These are phyloP conservation scores for Globisporangium sylvaticum DNA, from an alignment of 352 stramenopile species.

Conservation along the genomic window DNA sequence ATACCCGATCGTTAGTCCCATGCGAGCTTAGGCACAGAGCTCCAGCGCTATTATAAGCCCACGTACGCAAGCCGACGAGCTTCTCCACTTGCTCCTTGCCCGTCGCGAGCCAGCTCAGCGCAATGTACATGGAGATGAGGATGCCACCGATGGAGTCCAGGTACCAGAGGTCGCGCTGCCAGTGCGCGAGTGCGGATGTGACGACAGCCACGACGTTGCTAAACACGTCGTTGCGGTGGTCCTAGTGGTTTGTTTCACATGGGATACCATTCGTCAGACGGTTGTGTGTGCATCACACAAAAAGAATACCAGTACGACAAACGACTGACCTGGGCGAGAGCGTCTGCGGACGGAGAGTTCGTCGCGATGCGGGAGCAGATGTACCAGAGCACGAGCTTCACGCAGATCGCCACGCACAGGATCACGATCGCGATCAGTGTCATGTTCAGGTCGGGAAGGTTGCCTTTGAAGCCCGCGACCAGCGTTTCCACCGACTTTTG, in stretches of 20 bases:
- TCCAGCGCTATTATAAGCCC: background rate
- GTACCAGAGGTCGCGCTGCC: constrained; percentile 86
- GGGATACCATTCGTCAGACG: no score
- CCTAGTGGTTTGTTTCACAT: constrained; percentile 35
- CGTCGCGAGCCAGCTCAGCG: constrained; percentile 92
- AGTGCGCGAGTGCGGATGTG: constrained; percentile 69
- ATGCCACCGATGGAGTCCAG: constrained; percentile 94
- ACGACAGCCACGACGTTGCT: constrained; percentile 91
- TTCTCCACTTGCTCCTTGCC: constrained; percentile 94
- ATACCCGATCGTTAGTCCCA: background rate
- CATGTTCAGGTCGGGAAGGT: constrained; percentile 66
- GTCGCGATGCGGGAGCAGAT: constrained; percentile 65
- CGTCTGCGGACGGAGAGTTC: constrained; percentile 66
- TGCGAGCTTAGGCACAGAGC: background rate
- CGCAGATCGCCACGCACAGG: constrained; percentile 61
- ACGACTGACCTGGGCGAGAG: constrained; percentile 55
- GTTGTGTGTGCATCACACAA: background rate
- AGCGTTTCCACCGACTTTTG: constrained; percentile 89
- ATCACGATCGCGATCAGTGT: constrained; percentile 61
- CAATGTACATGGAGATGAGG: constrained; percentile 96
- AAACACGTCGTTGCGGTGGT: constrained; percentile 97
- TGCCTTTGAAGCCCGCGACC: constrained; percentile 56
- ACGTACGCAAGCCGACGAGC: constrained; percentile 84
- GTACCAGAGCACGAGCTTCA: constrained; percentile 85
- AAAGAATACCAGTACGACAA: background rate